These are phyloP conservation scores for Tetrahymena malaccensis DNA, from an alignment of 73 alveolate genomes.

Conservation along the genomic window DNA sequence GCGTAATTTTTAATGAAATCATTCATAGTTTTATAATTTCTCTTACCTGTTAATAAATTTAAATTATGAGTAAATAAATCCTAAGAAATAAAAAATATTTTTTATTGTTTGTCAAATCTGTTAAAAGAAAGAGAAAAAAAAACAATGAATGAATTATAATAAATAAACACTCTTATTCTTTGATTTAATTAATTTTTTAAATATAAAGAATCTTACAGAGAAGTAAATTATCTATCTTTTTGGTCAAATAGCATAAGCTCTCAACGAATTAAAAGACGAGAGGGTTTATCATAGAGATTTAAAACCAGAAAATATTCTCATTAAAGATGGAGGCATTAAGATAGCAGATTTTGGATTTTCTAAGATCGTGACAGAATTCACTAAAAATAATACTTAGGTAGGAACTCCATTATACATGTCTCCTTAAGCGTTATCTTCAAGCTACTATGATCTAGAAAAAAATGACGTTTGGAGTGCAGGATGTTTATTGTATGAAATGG, in stretches of 20 bases:
- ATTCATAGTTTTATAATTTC: not conserved
- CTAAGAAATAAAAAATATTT: too few species aligned
- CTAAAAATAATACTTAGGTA: constrained; percentile 15
- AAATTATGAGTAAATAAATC: too few species aligned
- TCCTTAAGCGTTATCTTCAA: constrained; percentile 23
- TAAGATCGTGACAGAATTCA: constrained; percentile 19
- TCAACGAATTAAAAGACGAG: constrained; percentile 3
- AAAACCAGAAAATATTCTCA: constrained; percentile 27
- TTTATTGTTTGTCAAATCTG: too few species aligned
- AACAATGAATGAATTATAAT: too few species aligned
- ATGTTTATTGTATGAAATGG: constrained; percentile 27
- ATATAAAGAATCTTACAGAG: not conserved
- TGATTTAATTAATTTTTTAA: not conserved
- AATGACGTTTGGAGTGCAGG: constrained; percentile 40
- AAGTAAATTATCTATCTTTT: constrained; percentile 1
- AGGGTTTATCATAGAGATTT: constrained; percentile 32
- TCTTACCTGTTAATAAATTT: too few species aligned
- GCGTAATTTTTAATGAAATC: not conserved
- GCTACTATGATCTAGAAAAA: constrained; percentile 22
- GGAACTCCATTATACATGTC: constrained; percentile 40
- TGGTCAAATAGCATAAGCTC: constrained; percentile 11
- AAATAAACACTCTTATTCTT: not conserved
- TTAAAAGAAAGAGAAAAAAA: too few species aligned
- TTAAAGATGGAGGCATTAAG: constrained; percentile 16
- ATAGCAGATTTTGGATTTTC: constrained; percentile 38